Evolutionary conservation across 2,329 filamentous ascomycete species (phyloP), one percentile per base, ranked within the genome.

Genomic region (Aureobasidium mangrovei): DNA sequence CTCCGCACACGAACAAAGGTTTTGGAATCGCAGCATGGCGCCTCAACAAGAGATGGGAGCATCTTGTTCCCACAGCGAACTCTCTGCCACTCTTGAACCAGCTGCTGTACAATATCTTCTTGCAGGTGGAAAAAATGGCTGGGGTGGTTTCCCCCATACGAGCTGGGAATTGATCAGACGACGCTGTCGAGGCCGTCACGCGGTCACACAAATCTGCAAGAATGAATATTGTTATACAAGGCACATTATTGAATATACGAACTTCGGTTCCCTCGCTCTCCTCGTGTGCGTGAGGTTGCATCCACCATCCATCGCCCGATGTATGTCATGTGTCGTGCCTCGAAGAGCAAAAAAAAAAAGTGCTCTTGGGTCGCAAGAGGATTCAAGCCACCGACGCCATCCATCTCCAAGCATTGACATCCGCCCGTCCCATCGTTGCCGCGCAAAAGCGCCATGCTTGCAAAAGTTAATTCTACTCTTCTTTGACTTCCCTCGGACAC

Each of bases 311-410:
- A 42, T 51, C 38, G 38, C 47, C 42, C 38, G 47, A 51, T 42
- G 47, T 29, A 51, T 51, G 29, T 42, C 38, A 51, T 51, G 47
- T 51, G 38, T 51, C 47, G 47, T 51, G 46, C 46, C 40, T 49
- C 26, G 41, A 10, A 35, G 32, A 35, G 7, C 32, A 24, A 12
- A 10, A 29, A 35, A 26, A 40, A 42, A 35, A 26, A 40, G 35
- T 8, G 38, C 38, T 41, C 18, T 18, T 35, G 36, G 9, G 7
- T 26, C 24, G 18, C 27, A 4, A 10, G 26, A 40, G 46, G 46
- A 39, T 49, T 48, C 35, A 49, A 51, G 47, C 47, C 47, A 51
- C 47, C 47, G 47, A 51, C 47, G 47, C 47, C 47, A 51, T 51
- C 10, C 7, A 7, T 35, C 32, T 28, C 5, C 27, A 28, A 49